These are phyloP conservation scores for Lodderomyces parapsilosis DNA, from an alignment of 1,139 yeast genomes.

Conservation along the genomic window DNA sequence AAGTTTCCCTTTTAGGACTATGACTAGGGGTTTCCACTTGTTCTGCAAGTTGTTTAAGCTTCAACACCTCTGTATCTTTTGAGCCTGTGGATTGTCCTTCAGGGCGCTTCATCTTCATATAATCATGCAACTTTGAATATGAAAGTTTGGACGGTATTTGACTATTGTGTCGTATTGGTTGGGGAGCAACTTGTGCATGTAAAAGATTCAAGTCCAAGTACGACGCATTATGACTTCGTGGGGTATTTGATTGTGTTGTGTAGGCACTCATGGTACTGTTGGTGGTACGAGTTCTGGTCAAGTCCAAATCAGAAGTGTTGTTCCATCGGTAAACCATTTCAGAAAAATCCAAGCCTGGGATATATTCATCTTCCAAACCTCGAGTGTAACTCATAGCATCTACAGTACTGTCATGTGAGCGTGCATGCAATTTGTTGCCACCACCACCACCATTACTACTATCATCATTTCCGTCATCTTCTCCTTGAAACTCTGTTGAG, in stretches of 20 bases:
- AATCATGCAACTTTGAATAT: constrained; percentile 26
- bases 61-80: constrained; percentile 5
- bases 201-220: constrained; percentile 44
- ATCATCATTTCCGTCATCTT: not conserved
- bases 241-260: constrained; percentile 20
- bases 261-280: constrained; percentile 7
- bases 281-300: constrained; percentile 9
- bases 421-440: constrained; percentile 24
- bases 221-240: constrained; percentile 33
- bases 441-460: not conserved
- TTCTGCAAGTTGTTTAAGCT: constrained; percentile 4
- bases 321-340: constrained; percentile 43
- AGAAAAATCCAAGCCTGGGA: constrained; percentile 62
- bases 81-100: not conserved
- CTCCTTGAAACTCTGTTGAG: not conserved
- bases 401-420: constrained; percentile 29
- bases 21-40: not conserved
- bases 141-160: constrained; percentile 17
- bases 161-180: constrained; percentile 29
- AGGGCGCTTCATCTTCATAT: constrained; percentile 24
- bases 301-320: constrained; percentile 14
- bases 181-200: constrained; percentile 50
- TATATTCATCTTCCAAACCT: constrained; percentile 71
- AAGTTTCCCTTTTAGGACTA: constrained; percentile 9
- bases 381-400: constrained; percentile 16